These are phyloP conservation scores for Albugo candida DNA, from an alignment of 352 stramenopile species.

Conservation along the genomic window DNA sequence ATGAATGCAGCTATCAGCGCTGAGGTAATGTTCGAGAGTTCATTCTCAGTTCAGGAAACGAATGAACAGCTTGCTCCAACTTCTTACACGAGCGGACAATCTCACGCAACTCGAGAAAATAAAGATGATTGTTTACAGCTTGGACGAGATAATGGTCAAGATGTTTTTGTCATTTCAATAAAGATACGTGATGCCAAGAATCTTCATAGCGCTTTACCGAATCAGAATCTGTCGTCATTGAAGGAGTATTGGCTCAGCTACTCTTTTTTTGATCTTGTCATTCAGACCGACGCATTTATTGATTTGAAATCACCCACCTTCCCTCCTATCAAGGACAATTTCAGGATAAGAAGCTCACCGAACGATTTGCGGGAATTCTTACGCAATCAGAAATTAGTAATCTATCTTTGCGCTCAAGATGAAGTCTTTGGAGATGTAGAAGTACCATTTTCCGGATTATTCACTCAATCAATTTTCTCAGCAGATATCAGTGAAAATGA, in stretches of 20 bases:
- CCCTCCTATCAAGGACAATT: constrained; percentile 44
- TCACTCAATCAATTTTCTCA: no score
- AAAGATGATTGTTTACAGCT: not conserved
- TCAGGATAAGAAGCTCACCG: constrained; percentile 34
- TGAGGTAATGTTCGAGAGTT: constrained; percentile 38
- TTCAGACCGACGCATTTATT: constrained; percentile 63
- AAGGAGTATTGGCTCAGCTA: constrained; percentile 65
- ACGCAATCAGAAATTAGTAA: constrained; percentile 15
- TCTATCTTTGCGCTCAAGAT: constrained; percentile 61
- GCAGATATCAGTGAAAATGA: no score
- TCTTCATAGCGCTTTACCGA: not conserved
- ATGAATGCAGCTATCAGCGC: constrained; percentile 49
- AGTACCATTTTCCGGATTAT: constrained; percentile 14
- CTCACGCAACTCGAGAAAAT: no score
- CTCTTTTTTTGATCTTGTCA: constrained; percentile 63
- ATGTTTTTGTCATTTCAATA: constrained; percentile 1
- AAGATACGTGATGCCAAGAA: not conserved
- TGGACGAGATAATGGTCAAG: not conserved
- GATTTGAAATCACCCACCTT: constrained; percentile 35
- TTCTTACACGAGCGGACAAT: not conserved
- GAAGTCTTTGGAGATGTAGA: constrained; percentile 33
- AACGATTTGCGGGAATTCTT: constrained; percentile 25
- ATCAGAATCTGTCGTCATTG: not conserved
- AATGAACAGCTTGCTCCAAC: not conserved
- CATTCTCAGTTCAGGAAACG: constrained; percentile 9